A percentile compares a stretch with the other conserved stretches of the same genome.
These are phyloP conservation scores for Cavenderia fasciculata DNA, from an alignment of 78 protist genomes.

Conservation along the genomic window DNA sequence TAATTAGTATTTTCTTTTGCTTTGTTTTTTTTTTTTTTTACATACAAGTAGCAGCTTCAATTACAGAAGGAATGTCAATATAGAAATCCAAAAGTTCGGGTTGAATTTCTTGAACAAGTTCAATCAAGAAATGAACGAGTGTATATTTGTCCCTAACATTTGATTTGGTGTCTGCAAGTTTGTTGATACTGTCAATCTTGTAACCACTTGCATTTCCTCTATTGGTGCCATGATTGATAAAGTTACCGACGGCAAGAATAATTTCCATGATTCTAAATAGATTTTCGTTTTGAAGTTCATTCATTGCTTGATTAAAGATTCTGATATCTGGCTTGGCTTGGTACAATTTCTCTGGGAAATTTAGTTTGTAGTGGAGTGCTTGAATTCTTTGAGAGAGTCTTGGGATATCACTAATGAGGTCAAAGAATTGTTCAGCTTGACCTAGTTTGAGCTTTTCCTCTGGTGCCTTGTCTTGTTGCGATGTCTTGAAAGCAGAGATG, in stretches of 20 bases:
- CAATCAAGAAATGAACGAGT: constrained; percentile 55
- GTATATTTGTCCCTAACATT: constrained; percentile 54
- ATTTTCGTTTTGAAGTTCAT: constrained; percentile 48
- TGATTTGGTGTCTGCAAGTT: constrained; percentile 79
- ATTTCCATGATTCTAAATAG: constrained; percentile 43
- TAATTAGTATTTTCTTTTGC: no score
- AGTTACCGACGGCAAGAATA: constrained; percentile 76
- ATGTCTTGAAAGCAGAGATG: constrained; percentile 29
- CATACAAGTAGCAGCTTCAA: constrained; percentile 48
- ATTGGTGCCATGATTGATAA: constrained; percentile 72
- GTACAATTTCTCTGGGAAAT: constrained; percentile 68
- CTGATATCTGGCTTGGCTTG: constrained; percentile 70
- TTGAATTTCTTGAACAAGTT: constrained; percentile 16
- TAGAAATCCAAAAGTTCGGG: constrained; percentile 39
- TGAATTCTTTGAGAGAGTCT: constrained; percentile 44
- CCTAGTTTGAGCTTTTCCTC: constrained; percentile 36
- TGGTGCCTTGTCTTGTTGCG: not conserved
- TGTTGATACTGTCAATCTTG: constrained; percentile 71
- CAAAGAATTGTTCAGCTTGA: constrained; percentile 48
- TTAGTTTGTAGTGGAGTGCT: constrained; percentile 63
- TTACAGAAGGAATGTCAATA: constrained; percentile 55
- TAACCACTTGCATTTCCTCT: constrained; percentile 83
- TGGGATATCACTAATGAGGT: constrained; percentile 26
- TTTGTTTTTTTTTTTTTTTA: not conserved
- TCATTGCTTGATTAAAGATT: constrained; percentile 61